Percentiles rank a stretch among this genome's conserved stretches.
Evolutionary conservation across 2,329 filamentous ascomycete genomes (phyloP).

Genomic region (Hypoxylon sp.): DNA sequence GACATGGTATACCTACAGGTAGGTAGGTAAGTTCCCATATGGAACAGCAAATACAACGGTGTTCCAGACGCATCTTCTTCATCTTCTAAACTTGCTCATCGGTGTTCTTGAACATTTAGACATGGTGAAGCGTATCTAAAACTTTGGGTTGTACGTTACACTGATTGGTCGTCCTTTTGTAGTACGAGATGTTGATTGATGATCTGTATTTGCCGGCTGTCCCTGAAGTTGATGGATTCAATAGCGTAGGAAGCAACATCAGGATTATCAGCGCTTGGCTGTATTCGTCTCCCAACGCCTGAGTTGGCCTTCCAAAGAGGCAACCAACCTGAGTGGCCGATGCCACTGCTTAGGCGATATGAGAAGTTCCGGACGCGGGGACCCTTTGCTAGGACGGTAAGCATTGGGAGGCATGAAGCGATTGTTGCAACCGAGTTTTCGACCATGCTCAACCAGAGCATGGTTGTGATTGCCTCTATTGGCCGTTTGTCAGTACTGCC

Average conservation of each 20-base stretch:
- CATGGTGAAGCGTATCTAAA: no score
- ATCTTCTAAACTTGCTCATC: no score
- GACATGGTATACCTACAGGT: no score
- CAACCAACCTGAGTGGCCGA: neutral
- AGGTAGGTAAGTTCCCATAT: no score
- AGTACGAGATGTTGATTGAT: neutral
- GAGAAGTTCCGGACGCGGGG: neutral
- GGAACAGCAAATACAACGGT: no score
- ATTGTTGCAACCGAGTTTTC: neutral
- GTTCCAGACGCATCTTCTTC: no score
- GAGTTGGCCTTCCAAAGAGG: neutral
- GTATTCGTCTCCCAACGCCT: neutral
- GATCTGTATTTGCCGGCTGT: neutral
- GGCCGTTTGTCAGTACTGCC: neutral
- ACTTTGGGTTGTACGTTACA: neutral
- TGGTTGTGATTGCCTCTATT: neutral
- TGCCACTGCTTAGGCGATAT: neutral
- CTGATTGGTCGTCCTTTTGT: neutral
- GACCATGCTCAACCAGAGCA: neutral
- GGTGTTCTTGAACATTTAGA: no score
- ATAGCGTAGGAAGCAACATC: neutral
- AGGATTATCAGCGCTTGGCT: neutral
- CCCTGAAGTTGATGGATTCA: neutral
- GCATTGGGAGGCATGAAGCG: slow-evolving; percentile 3
- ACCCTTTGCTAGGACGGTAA: neutral